These are phyloP conservation scores for Mimosa bimucronata DNA, from an alignment of 306 rosid genomes.

Conservation along the genomic window DNA sequence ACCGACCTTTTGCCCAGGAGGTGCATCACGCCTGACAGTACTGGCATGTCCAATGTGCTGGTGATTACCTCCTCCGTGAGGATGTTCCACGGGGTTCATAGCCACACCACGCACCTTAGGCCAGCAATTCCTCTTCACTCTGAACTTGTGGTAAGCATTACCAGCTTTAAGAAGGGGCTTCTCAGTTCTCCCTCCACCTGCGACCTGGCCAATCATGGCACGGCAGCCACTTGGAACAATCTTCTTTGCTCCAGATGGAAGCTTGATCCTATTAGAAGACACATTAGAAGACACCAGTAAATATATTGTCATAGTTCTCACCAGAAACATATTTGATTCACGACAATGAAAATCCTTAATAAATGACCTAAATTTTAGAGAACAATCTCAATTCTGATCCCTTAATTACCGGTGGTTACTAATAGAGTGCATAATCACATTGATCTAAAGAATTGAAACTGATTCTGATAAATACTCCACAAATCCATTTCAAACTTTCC, in stretches of 20 bases:
- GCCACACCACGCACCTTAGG: slow-evolving; percentile 96
- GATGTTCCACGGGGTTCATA: slow-evolving; percentile 95
- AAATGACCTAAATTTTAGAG: not conserved
- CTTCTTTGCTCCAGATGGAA: slow-evolving; percentile 85
- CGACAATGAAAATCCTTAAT: not conserved
- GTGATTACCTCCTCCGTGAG: slow-evolving; percentile 95
- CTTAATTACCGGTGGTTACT: not conserved
- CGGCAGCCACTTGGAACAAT: slow-evolving; percentile 75
- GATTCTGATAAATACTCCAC: not conserved
- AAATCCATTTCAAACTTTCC: not conserved
- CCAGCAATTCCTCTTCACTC: slow-evolving; percentile 87
- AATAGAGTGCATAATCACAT: not conserved
- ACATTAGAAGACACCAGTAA: not conserved
- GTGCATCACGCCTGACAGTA: slow-evolving; percentile 76
- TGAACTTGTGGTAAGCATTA: slow-evolving; percentile 81
- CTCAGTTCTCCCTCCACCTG: slow-evolving; percentile 89
- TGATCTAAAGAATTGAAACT: not conserved
- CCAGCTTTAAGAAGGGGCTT: slow-evolving; percentile 83
- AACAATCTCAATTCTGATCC: not conserved
- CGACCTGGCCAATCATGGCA: slow-evolving; percentile 89
- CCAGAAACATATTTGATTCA: not conserved
- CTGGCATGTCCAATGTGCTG: slow-evolving; percentile 89
- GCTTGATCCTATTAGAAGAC: slow-evolving; percentile 58
- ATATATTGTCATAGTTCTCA: not conserved
- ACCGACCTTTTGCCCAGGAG: slow-evolving; percentile 89